Evolutionary conservation across 2,329 filamentous ascomycete genomes (phyloP), one percentile per base, ranked within the genome.

Genomic region (Cladosporium cucumerinum): DNA sequence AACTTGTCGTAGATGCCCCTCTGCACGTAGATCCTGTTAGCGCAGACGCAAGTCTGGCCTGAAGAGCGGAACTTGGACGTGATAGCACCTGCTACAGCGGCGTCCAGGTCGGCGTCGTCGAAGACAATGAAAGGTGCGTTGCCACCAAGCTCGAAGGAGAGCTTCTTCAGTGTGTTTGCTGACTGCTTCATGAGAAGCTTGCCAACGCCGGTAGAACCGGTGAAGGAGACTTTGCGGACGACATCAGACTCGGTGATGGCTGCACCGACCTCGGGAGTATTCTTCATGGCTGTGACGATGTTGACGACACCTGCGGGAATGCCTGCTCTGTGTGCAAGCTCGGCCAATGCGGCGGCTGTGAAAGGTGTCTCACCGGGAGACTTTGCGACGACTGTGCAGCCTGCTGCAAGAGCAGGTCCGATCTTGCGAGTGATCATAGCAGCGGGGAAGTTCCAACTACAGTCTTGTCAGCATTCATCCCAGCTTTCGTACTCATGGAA

Each of bases 91-190:
- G 87, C 81, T 0, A 98, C 92, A 2, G 95, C 95, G 5, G 82
- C 81, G 66, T 97, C 93, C 23, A 98, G 80, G 74, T 98, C 92
- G 23, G 94, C 75, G 73, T 98, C 94, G 73, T 98, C 93, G 74
- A 98, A 98, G 36, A 98, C 92, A 70, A 98, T 97, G 76, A 97
- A 96, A 1, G 94, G 94, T 0, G 94, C 91, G 76, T 98, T 98
- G 57, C 94, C 95, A 63, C 94, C 94, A 1, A 98, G 89, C 77
- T 98, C 94, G 77, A 97, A 90, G 0, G 91, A 95, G 1, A 91
- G 82, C 75, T 91, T 91, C 85, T 98, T 98, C 30, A 92, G 81
- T 0, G 93, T 97, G 48, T 86, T 85, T 0, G 93, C 87, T 12
- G 90, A 89, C 78, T 97, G 93, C 81, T 91, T 90, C 93, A 97